Conservation (phyloP, 805 yeast species). For the Candida broadrunensis region DNA sequence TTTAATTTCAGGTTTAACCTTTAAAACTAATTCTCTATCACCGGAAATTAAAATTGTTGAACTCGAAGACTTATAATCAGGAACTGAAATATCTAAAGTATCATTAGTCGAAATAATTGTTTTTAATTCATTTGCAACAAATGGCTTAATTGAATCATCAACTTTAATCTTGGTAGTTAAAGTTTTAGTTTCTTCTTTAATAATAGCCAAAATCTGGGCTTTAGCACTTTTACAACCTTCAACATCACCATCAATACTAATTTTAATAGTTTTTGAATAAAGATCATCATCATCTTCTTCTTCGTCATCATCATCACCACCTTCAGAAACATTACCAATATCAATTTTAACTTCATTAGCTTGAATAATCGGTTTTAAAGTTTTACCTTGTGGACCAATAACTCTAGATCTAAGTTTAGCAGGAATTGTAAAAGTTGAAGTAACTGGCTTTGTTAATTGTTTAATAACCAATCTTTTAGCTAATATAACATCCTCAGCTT, state of each 20-base stretch:
- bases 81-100: constrained; percentile 30
- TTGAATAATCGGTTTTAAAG: constrained; percentile 73
- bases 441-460: constrained; percentile 73
- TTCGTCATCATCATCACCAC: constrained; percentile 18
- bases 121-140: constrained; percentile 33
- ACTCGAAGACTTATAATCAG: constrained; percentile 34
- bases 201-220: constrained; percentile 64
- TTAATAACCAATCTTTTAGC: constrained; percentile 77
- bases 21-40: constrained; percentile 61
- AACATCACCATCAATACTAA: constrained; percentile 76
- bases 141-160: constrained; percentile 41
- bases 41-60: constrained; percentile 58
- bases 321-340: constrained; percentile 45
- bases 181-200: constrained; percentile 67
- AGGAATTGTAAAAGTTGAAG: constrained; percentile 63
- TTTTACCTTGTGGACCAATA: constrained; percentile 86
- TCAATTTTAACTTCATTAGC: constrained; percentile 68
- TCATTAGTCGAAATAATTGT: constrained; percentile 18
- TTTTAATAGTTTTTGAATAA: constrained; percentile 56
- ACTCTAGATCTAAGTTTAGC: constrained; percentile 71
- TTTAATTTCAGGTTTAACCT: constrained; percentile 52
- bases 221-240: constrained; percentile 81
- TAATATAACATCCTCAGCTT: constrained; percentile 55
- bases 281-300: constrained; percentile 51
- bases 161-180: constrained; percentile 51